Conservation (phyloP, 108 stramenopile species). For the Skeletonema potamos region DNA sequence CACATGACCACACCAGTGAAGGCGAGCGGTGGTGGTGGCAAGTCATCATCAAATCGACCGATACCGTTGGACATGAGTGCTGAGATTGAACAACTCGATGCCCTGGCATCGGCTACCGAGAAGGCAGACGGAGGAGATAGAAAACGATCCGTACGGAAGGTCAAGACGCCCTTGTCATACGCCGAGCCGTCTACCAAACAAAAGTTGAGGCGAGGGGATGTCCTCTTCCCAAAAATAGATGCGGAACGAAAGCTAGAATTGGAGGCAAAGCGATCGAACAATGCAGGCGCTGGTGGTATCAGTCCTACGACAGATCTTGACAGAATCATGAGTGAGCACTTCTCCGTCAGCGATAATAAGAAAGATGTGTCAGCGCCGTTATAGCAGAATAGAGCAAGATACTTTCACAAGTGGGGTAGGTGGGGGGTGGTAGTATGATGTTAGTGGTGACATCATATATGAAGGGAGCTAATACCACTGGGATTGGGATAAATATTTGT, state of each 20-base stretch:
- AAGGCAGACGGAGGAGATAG: neutral
- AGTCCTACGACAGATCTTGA: neutral
- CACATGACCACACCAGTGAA: neutral
- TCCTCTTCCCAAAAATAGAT: conserved; percentile 43
- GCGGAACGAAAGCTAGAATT: neutral
- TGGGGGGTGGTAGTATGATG: neutral
- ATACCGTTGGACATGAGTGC: conserved; percentile 32
- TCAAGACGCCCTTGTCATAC: conserved; percentile 55
- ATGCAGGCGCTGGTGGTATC: neutral
- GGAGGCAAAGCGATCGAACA: neutral
- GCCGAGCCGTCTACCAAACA: conserved; percentile 52
- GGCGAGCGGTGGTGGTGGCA: neutral
- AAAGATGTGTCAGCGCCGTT: neutral
- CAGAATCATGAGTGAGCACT: neutral
- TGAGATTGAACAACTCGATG: conserved; percentile 49
- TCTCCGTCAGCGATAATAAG: neutral
- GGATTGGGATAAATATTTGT: too few relatives aligned
- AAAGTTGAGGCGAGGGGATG: conserved; percentile 49
- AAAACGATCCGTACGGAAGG: neutral
- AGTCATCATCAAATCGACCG: conserved; percentile 11
- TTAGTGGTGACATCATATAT: neutral
- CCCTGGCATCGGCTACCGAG: conserved; percentile 18
- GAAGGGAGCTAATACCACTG: neutral
- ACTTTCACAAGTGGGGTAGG: neutral
- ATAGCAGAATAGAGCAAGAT: neutral